A percentile compares a stretch with the other conserved stretches of the same genome.
These are phyloP conservation scores for Lactifluus rugatus DNA, from an alignment of 768 basidiomycete species.

Conservation along the genomic window DNA sequence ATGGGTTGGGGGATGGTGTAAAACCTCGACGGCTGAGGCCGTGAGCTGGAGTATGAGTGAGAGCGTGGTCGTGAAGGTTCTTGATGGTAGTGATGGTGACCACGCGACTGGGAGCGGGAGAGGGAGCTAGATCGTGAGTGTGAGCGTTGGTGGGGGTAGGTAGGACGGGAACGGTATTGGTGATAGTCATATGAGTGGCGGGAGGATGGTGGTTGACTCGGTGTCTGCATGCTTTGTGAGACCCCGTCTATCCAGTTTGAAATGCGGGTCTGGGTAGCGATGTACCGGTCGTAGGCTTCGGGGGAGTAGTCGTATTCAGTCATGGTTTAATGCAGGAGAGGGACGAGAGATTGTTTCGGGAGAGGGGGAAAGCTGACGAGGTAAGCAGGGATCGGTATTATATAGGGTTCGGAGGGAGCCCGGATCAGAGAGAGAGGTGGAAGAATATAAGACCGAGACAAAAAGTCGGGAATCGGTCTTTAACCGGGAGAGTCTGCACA, in stretches of 20 bases:
- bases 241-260: conserved; percentile 37
- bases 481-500: neutral
- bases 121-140: conserved; percentile 7
- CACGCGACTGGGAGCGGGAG: conserved; percentile 1
- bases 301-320: conserved; percentile 56
- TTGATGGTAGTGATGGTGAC: neutral
- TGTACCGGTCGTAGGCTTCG: conserved; percentile 39
- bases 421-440: neutral
- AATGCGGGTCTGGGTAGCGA: conserved; percentile 40
- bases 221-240: conserved; percentile 27
- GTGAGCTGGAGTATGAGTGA: conserved; percentile 1
- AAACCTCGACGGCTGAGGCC: neutral
- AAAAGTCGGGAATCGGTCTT: no score
- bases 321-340: conserved; percentile 27
- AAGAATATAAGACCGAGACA: no score
- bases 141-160: neutral
- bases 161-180: conserved; percentile 5
- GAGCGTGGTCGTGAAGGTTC: conserved; percentile 4
- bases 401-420: neutral
- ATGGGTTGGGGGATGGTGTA: conserved; percentile 1
- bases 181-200: neutral
- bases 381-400: neutral
- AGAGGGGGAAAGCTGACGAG: no score
- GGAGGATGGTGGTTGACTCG: neutral
- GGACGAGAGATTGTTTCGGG: neutral